Evolutionary conservation across 1,284 basidiomycete species (phyloP), one percentile per base, ranked within the genome.

Genomic region (Microbotryum lychnidis-dioicae): DNA sequence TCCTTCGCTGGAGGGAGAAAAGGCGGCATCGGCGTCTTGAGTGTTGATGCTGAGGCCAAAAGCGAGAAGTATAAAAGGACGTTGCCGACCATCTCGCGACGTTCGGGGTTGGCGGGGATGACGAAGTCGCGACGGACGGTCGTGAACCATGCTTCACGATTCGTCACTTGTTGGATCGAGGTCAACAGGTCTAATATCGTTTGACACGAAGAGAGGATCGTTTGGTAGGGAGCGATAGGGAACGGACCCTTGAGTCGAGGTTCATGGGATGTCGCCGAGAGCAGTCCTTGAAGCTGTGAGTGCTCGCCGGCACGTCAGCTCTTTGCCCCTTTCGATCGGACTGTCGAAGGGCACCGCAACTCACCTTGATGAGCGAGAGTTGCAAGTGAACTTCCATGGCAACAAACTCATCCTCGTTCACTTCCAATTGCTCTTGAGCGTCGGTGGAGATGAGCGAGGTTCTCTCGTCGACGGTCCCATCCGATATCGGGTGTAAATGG

Each of bases 241-340:
- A 94, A 97, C 0, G 91, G 90, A 0, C 92, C 92, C 74, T 97
- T 98, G 61, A 97, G 76, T 48, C 94, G 86, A 4, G 92, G 92
- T 72, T 98, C 94, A 72, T 94, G 88, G 69, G 87, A 85, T 0
- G 94, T 89, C 70, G 96, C 90, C 12, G 84, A 83, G 25, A 98
- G 79, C 14, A 97, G 78, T 1, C 81, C 83, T 70, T 90, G 85
- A 6, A 96, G 76, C 71, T 68, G 58, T 4, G 25, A n/a, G 8
- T 53, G 37, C 48, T 57, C 46, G 45, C 31, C 31, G 31, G 27
- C 27, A 6, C 31, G 31, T 31, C 8, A 31, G 31, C 31, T 31
- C 9, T 2, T 10, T 31, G 31, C 9, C 31, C 7, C 9, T 31
- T 31, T 31, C 31, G 31, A 31, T 9, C 31, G 16, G 42, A 6